Base-by-base conservation (phyloP, 257 asterid genomes). In the Perilla frutescens region DNA sequence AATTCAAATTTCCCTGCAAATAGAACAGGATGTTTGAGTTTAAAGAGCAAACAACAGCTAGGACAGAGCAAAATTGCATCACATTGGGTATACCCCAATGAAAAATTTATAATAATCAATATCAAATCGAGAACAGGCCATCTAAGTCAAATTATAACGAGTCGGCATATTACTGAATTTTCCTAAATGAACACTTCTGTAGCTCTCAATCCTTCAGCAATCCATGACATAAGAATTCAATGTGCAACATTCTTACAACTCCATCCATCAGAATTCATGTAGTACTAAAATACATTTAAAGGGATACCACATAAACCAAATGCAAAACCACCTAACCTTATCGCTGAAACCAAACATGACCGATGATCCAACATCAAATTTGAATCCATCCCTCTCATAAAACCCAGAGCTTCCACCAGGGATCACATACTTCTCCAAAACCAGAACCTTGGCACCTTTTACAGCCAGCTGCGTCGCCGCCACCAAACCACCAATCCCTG, bases 281-380 rank as follows among this genome's bases (percentile, higher is more conserved):
- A 66, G n/a, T 7, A 34, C 36, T 26, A 32, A 1, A 76, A 56
- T 15, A 15, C 50, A 48, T 14, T 3, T 14, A 66, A 9, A 15
- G 37, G 31, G 7, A 62, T 7, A 26, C 34, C 66, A 1, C 15
- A 11, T 43, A 26, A 60, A 63, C 34, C 3, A 44, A 51, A 36
- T 12, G 11, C 6, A 36, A 58, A 79, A 70, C 34, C 48, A 74
- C 79, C 86, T 48, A 41, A 95, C 99, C 99, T 95, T 92, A 77
- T 95, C 99, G 40, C 97, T 92, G 83, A 95, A 95, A 67, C 99
- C 99, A 73, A 95, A 95, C 98, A 95, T 95, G 62, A 95, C 99
- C 1, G 99, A 92, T 66, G 99, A 90, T 73, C 98, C 99, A 77
- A 95, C 99, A 77, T 95, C 99, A 57, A 94, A 94, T 66, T 79